phyloP scores from a whole-genome alignment of 345 rosid genomes.

The Eucalyptus albens region DNA sequence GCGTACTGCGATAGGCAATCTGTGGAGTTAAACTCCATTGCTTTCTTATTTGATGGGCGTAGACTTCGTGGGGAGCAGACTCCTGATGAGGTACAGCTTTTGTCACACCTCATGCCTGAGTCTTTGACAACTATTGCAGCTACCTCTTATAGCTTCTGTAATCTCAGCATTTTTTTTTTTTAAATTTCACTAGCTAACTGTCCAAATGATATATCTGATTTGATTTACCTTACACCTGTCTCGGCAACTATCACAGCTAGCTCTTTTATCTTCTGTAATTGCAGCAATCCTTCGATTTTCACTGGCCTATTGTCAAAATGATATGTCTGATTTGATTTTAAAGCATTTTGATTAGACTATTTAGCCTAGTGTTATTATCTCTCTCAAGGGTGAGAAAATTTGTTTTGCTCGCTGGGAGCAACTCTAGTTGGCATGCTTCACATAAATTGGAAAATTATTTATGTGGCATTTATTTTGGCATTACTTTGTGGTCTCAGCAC shows the following conservation, averaged over 20 bases:
- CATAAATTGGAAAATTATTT: neutral
- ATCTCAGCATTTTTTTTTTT: neutral
- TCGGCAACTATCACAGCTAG: neutral
- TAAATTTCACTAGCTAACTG: neutral
- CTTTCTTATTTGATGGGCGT: conserved; percentile 86
- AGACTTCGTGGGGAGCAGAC: conserved; percentile 82
- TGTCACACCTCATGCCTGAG: neutral
- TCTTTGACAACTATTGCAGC: neutral
- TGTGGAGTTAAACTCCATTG: conserved; percentile 62
- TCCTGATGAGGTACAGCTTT: conserved; percentile 65
- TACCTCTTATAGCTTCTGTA: neutral
- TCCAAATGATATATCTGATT: neutral
- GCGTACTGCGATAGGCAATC: conserved; percentile 87
- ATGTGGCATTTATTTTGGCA: neutral
- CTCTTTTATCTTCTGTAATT: neutral
- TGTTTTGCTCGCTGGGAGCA: neutral
- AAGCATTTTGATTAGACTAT: neutral
- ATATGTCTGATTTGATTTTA: neutral
- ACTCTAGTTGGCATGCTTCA: neutral
- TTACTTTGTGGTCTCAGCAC: neutral
- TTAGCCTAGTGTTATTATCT: neutral
- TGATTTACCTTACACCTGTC: neutral
- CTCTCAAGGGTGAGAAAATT: neutral
- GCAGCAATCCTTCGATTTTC: neutral
- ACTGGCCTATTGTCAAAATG: neutral